Evolutionary conservation across 352 stramenopile genomes (phyloP).

Genomic region (Globisporangium spinosum): DNA sequence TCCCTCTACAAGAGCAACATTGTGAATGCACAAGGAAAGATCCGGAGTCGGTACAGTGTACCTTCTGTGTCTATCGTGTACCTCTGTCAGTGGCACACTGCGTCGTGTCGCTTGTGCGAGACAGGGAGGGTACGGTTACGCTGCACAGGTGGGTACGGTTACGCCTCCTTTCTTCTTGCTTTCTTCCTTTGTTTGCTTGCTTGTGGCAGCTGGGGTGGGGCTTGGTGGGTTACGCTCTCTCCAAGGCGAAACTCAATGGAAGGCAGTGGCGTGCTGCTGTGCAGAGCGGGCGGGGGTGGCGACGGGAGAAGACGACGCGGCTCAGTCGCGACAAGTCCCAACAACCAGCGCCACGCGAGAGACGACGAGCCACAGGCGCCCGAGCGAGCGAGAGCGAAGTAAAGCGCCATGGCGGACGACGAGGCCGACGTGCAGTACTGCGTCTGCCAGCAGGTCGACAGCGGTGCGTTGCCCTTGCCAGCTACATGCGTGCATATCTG

Average conservation of each 20-base stretch:
- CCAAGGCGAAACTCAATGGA: constrained; percentile 18
- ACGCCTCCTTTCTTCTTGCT: not conserved
- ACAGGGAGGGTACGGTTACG: constrained; percentile 4
- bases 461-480: constrained; percentile 34
- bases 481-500: not conserved
- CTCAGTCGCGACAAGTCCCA: not conserved
- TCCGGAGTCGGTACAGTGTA: constrained; percentile 6
- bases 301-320: not conserved
- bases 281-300: constrained; percentile 1
- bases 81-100: not conserved
- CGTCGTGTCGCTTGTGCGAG: not conserved
- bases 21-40: not conserved
- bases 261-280: constrained; percentile 8
- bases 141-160: not conserved
- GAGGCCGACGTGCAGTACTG: constrained; percentile 62
- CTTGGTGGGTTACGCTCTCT: constrained; percentile 12
- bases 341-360: constrained; percentile 5
- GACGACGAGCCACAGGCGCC: not conserved
- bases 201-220: not conserved
- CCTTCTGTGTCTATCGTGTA: not conserved
- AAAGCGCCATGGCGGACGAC: constrained; percentile 32
- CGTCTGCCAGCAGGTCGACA: constrained; percentile 80
- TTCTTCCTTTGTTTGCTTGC: not conserved
- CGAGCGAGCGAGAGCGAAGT: not conserved
- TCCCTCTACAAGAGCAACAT: constrained; percentile 8